Evolutionary conservation across 352 stramenopile species (phyloP).

Genomic region (Pythium phragmiticola): DNA sequence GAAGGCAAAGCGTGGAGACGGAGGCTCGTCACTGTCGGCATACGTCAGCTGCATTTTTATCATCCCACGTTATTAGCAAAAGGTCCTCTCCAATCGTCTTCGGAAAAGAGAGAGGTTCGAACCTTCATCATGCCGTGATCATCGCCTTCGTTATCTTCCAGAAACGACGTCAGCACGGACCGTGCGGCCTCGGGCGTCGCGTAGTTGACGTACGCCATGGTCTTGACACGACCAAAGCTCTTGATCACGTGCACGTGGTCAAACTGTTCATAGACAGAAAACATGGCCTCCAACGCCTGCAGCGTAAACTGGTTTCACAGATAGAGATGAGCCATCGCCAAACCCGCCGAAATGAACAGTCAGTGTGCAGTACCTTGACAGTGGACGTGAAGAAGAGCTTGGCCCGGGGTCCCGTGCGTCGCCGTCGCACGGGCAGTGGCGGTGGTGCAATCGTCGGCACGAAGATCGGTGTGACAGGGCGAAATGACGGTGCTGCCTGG

Average conservation of each 20-base stretch:
- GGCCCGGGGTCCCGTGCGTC: conserved; percentile 10
- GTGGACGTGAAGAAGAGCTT: conserved; percentile 77
- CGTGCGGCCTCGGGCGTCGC: conserved; percentile 31
- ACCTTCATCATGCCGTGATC: conserved; percentile 20
- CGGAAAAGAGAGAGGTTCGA: background rate
- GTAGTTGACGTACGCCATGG: conserved; percentile 84
- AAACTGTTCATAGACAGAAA: conserved; percentile 76
- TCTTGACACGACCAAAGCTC: conserved; percentile 81
- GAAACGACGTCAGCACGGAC: conserved; percentile 22
- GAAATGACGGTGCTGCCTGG: conserved; percentile 8
- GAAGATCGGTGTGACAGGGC: conserved; percentile 10
- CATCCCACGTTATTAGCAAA: background rate
- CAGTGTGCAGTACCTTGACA: conserved; percentile 42
- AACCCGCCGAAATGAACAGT: too few species aligned
- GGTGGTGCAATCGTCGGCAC: conserved; percentile 5
- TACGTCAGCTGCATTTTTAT: conserved; percentile 11
- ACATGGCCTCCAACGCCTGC: conserved; percentile 83
- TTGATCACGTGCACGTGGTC: conserved; percentile 63
- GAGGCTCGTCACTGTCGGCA: conserved; percentile 17
- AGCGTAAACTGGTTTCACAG: conserved; percentile 53
- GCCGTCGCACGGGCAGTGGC: background rate
- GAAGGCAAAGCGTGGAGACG: background rate
- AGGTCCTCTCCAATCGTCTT: too few species aligned
- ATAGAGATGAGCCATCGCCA: background rate
- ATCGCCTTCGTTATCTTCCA: conserved; percentile 32